Evolutionary conservation across 2,329 filamentous ascomycete genomes (phyloP).

Genomic region (Penicillium carneum): DNA sequence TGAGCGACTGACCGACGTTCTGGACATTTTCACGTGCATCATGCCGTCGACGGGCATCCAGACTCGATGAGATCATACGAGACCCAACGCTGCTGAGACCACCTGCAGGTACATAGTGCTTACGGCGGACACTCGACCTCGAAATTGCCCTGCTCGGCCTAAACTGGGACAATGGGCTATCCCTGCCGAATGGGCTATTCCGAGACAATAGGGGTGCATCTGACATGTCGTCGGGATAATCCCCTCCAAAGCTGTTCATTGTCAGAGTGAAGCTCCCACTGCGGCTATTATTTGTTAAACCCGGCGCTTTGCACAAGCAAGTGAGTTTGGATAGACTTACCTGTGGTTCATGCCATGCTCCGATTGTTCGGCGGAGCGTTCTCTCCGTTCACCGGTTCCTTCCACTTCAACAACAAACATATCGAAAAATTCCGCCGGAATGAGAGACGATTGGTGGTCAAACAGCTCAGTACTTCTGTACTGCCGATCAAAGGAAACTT

Average conservation of each 20-base stretch:
- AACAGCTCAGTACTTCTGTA: background rate
- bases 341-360: background rate
- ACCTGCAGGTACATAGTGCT: background rate
- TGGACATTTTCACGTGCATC: conserved; percentile 3
- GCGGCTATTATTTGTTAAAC: background rate
- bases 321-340: background rate
- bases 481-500: background rate
- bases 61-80: conserved; percentile 9
- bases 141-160: background rate
- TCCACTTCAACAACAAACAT: background rate
- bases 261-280: background rate
- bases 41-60: conserved; percentile 1
- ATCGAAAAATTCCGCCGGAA: background rate
- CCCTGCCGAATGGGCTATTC: background rate
- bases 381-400: background rate
- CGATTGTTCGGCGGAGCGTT: background rate
- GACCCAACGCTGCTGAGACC: background rate
- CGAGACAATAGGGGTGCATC: conserved; percentile 1
- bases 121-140: background rate
- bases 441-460: background rate
- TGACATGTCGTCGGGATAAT: background rate
- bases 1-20: background rate
- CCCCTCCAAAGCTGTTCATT: background rate
- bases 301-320: background rate
- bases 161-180: background rate